A percentile compares a stretch with the other conserved stretches of the same genome.
These are phyloP conservation scores for Ascochyta fabae DNA, from an alignment of 2,329 filamentous ascomycete species.

Conservation along the genomic window DNA sequence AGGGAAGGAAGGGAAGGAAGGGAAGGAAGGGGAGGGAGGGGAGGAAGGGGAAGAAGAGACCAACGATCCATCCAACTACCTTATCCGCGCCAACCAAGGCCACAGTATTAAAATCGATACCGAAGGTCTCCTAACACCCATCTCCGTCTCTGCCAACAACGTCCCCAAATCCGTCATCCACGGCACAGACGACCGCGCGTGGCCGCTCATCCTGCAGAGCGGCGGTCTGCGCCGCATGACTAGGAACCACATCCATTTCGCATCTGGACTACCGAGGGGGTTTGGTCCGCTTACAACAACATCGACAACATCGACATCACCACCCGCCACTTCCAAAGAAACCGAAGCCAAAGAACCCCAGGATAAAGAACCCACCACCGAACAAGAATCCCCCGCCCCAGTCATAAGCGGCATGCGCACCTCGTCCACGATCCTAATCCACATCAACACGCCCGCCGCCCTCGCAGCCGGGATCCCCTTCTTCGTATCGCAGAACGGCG, in stretches of 20 bases:
- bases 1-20: too few species aligned
- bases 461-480: conserved; percentile 69
- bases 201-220: conserved; percentile 73
- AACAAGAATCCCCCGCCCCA: conserved; percentile 19
- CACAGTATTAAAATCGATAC: conserved; percentile 81
- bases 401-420: conserved; percentile 83
- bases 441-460: conserved; percentile 73
- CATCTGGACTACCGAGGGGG: conserved; percentile 68
- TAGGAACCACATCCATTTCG: conserved; percentile 89
- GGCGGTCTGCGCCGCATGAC: conserved; percentile 84
- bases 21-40: too few species aligned
- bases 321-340: too few species aligned
- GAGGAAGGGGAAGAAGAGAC: background rate
- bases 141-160: conserved; percentile 62
- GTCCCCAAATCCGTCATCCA: conserved; percentile 77
- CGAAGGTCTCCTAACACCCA: conserved; percentile 71
- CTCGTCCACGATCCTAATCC: conserved; percentile 68
- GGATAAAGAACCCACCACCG: too few species aligned
- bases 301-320: background rate
- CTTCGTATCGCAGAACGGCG: conserved; percentile 66
- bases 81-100: conserved; percentile 95
- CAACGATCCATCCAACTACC: conserved; percentile 68
- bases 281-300: conserved; percentile 38
- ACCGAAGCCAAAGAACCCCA: too few species aligned
- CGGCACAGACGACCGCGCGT: conserved; percentile 85